Evolutionary conservation across 805 yeast species (phyloP).

Genomic region (Pichia phayaonensis): DNA sequence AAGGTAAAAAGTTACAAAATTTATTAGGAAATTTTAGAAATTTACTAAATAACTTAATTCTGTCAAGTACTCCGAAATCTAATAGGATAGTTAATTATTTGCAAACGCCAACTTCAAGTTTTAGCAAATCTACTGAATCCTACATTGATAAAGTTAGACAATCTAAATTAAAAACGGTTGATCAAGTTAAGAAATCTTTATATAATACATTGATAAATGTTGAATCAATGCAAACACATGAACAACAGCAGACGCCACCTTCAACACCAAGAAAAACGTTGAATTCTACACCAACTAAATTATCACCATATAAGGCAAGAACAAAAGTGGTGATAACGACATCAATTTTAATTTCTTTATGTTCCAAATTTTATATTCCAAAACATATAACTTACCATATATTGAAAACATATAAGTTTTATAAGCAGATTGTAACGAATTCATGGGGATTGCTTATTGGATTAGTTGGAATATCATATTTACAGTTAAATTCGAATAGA

Average conservation of each 20-base stretch:
- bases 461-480: conserved; percentile 49
- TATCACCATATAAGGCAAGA: conserved; percentile 3
- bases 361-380: conserved; percentile 61
- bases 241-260: conserved; percentile 6
- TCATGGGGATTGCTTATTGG: conserved; percentile 72
- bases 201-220: conserved; percentile 1
- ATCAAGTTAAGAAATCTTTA: conserved; percentile 6
- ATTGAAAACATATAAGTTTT: conserved; percentile 41
- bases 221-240: background rate
- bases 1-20: conserved; percentile 33
- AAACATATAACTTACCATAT: conserved; percentile 41
- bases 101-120: background rate
- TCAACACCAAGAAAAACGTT: background rate
- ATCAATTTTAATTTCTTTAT: conserved; percentile 38
- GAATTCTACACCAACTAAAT: background rate
- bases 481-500: conserved; percentile 42
- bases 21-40: conserved; percentile 38
- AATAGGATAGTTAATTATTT: conserved; percentile 3
- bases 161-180: background rate
- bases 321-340: conserved; percentile 22
- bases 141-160: background rate
- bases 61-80: conserved; percentile 15
- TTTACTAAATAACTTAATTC: conserved; percentile 7
- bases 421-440: conserved; percentile 46
- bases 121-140: conserved; percentile 1